Evolutionary conservation across 2,329 filamentous ascomycete genomes (phyloP).

Genomic region (Drechmeria coniospora): DNA sequence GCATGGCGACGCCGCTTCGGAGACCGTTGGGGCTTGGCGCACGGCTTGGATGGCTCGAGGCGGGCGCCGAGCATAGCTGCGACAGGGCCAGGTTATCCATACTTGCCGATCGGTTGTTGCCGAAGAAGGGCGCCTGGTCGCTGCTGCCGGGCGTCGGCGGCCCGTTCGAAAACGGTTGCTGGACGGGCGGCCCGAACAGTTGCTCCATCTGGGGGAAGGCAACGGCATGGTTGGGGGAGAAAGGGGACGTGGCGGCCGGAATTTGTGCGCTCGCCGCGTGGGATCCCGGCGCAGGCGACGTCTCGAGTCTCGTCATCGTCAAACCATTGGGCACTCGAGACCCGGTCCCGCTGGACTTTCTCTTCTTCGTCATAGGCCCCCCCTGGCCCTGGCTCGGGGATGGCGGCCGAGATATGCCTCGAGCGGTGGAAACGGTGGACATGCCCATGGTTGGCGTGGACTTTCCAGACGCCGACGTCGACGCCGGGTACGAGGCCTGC

Average conservation of each 20-base stretch:
- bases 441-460: conserved; percentile 14
- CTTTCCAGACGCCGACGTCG: conserved; percentile 17
- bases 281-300: conserved; percentile 24
- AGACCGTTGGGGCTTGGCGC: conserved; percentile 55
- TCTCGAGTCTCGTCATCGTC: conserved; percentile 71
- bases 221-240: conserved; percentile 29
- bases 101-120: conserved; percentile 42
- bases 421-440: conserved; percentile 5
- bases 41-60: conserved; percentile 59
- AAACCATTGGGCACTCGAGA: conserved; percentile 58
- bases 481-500: conserved; percentile 15
- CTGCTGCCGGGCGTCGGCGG: conserved; percentile 53
- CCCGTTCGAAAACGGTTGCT: conserved; percentile 33
- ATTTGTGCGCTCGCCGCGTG: conserved; percentile 23
- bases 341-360: conserved; percentile 54
- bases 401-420: conserved; percentile 51
- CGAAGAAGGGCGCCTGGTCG: conserved; percentile 41
- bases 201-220: conserved; percentile 30
- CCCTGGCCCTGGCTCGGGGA: conserved; percentile 51
- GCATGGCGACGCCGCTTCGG: conserved; percentile 28
- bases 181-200: conserved; percentile 27
- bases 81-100: conserved; percentile 50
- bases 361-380: conserved; percentile 60
- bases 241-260: conserved; percentile 33
- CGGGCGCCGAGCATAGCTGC: conserved; percentile 55